phyloP scores from a whole-genome alignment of 495 filamentous ascomycete genomes.

The Neurospora sp. region DNA sequence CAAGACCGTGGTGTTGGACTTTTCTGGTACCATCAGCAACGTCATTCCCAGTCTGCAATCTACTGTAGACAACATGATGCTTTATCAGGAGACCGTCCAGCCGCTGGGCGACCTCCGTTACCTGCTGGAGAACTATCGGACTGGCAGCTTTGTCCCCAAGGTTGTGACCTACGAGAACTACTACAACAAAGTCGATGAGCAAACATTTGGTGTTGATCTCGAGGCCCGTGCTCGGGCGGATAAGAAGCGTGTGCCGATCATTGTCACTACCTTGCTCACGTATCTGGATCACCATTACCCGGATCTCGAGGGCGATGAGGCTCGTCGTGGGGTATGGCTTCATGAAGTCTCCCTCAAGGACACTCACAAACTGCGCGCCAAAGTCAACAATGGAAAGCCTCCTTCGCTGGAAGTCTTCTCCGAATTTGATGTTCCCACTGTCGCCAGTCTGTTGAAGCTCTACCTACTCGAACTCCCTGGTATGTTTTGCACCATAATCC shows the following conservation, averaged over 20 bases:
- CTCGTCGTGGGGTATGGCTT: slow-evolving; percentile 85
- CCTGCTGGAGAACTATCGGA: slow-evolving; percentile 94
- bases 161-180: slow-evolving; percentile 98
- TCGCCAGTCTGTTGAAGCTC: slow-evolving; percentile 87
- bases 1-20: slow-evolving; percentile 94
- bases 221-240: slow-evolving; percentile 89
- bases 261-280: slow-evolving; percentile 86
- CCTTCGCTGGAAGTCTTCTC: slow-evolving; percentile 66
- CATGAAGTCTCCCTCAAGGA: slow-evolving; percentile 77
- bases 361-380: slow-evolving; percentile 73
- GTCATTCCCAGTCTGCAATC: slow-evolving; percentile 94
- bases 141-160: slow-evolving; percentile 79
- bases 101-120: slow-evolving; percentile 86
- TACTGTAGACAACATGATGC: slow-evolving; percentile 94
- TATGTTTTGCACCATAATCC: slow-evolving; percentile 31
- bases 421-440: slow-evolving; percentile 83
- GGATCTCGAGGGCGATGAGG: slow-evolving; percentile 94
- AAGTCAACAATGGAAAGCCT: slow-evolving; percentile 80
- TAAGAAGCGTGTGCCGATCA: slow-evolving; percentile 84
- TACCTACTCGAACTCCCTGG: slow-evolving; percentile 94
- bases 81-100: slow-evolving; percentile 97
- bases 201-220: slow-evolving; percentile 95
- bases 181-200: slow-evolving; percentile 94
- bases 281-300: slow-evolving; percentile 96
- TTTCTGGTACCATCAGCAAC: slow-evolving; percentile 95